Evolutionary conservation across 2,329 filamentous ascomycete species (phyloP).

Genomic region (Thielaviopsis cerberus): DNA sequence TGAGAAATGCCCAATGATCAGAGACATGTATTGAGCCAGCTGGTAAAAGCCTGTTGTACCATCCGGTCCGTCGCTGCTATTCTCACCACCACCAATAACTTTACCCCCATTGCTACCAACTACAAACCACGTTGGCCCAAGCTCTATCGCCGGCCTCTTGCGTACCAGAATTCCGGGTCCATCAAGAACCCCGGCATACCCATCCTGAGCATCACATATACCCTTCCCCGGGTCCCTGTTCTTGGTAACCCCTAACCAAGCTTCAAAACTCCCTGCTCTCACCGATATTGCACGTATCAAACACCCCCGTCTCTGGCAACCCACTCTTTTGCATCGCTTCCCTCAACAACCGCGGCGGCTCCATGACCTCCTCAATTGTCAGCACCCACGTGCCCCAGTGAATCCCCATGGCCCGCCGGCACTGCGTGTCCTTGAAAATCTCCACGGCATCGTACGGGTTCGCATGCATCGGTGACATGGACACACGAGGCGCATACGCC

Average conservation of each 20-base stretch:
- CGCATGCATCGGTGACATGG: conserved; percentile 70
- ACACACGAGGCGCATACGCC: conserved; percentile 53
- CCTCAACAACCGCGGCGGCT: conserved; percentile 57
- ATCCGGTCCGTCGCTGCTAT: too few relatives aligned
- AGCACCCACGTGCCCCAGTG: conserved; percentile 88
- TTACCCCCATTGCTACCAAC: too few relatives aligned
- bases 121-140: too few relatives aligned
- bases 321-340: conserved; percentile 51
- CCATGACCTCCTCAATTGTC: conserved; percentile 67
- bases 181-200: background rate
- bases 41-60: too few relatives aligned
- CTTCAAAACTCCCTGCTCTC: conserved; percentile 56
- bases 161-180: background rate
- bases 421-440: conserved; percentile 72
- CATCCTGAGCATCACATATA: background rate
- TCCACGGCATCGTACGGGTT: conserved; percentile 77
- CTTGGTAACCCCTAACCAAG: background rate
- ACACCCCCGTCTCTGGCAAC: conserved; percentile 51
- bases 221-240: background rate
- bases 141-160: background rate
- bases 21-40: too few relatives aligned
- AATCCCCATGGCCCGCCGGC: conserved; percentile 61
- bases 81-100: too few relatives aligned
- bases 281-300: conserved; percentile 70
- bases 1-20: too few relatives aligned